These are phyloP conservation scores for sunflower (Helianthus annuus) DNA, from an alignment of 129 eudicot genomes.

Conservation along the genomic window DNA sequence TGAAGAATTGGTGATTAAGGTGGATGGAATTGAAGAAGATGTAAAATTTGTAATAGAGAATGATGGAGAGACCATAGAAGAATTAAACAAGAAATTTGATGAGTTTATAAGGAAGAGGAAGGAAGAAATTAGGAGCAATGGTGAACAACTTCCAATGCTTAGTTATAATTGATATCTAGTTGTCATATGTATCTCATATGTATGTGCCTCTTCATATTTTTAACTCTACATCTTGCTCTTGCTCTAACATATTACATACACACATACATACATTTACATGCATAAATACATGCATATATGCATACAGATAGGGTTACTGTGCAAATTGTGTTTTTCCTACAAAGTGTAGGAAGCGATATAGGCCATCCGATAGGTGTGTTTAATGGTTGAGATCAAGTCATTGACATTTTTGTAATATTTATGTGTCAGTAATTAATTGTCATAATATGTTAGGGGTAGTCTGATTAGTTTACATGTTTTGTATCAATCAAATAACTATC, in stretches of 20 bases:
- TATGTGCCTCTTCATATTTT: neutral
- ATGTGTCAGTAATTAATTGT: no score
- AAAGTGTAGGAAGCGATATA: no score
- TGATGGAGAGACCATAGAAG: constrained; percentile 17
- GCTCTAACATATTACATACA: neutral
- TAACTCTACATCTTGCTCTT: neutral
- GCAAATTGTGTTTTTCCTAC: no score
- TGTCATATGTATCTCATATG: neutral
- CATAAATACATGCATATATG: no score
- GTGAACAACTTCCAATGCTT: neutral
- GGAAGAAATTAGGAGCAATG: constrained; percentile 21
- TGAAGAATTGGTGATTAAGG: constrained; percentile 19
- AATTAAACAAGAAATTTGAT: constrained; percentile 30
- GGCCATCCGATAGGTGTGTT: no score
- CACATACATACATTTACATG: no score
- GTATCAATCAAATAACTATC: no score
- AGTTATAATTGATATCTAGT: neutral
- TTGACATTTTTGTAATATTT: no score
- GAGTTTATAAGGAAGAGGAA: constrained; percentile 32
- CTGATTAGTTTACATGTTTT: no score
- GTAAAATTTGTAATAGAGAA: neutral
- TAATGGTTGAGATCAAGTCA: no score
- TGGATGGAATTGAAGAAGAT: constrained; percentile 22
- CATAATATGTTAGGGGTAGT: no score
- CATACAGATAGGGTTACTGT: no score